Evolutionary conservation across 805 yeast genomes (phyloP).

Genomic region (Yarrowia yakushimensis): DNA sequence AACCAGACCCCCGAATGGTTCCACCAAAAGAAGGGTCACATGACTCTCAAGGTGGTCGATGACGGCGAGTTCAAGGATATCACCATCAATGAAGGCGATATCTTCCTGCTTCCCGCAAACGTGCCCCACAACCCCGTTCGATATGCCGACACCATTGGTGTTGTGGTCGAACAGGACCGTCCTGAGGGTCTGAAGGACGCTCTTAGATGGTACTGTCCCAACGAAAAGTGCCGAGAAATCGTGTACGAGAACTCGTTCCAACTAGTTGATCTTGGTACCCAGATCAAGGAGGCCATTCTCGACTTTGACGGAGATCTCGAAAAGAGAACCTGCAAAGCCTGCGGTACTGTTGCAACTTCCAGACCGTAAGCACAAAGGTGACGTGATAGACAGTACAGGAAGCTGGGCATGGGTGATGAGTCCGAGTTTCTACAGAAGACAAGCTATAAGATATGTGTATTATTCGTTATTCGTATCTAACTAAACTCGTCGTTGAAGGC

Average conservation of each 20-base stretch:
- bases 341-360: constrained; percentile 54
- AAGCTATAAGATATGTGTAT: too few species aligned
- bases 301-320: constrained; percentile 60
- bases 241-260: constrained; percentile 70
- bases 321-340: constrained; percentile 66
- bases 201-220: constrained; percentile 82
- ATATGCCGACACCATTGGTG: constrained; percentile 78
- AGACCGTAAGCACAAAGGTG: not conserved
- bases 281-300: constrained; percentile 77
- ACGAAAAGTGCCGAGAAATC: constrained; percentile 51
- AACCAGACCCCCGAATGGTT: constrained; percentile 95
- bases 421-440: too few species aligned
- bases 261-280: constrained; percentile 81
- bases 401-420: constrained; percentile 24
- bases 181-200: constrained; percentile 68
- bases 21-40: constrained; percentile 78
- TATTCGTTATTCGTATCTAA: not conserved
- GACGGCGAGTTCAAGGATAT: constrained; percentile 73
- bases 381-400: not conserved
- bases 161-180: constrained; percentile 90
- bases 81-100: constrained; percentile 76
- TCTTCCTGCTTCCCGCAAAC: constrained; percentile 81
- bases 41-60: constrained; percentile 81
- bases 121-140: constrained; percentile 89
- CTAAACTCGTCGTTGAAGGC: constrained; percentile 33